Evolutionary conservation across 2,329 filamentous ascomycete species (phyloP), one percentile per base, ranked within the genome.

Genomic region (Aspergillus quadricinctus): DNA sequence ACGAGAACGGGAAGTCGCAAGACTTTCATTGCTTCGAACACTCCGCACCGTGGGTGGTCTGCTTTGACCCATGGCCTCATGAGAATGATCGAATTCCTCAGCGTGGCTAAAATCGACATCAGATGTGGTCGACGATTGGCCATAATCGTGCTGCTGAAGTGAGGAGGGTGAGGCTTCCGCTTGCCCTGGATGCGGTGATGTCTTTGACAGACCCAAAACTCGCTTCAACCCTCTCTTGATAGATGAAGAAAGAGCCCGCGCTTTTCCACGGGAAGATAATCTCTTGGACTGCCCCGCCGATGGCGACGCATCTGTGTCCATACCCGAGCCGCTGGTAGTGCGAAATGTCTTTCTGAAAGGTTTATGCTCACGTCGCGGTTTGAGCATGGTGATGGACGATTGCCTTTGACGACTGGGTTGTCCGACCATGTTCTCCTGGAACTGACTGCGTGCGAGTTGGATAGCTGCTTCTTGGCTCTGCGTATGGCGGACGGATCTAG

Each of bases 141-240:
- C 37, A n/a, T 52, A 40, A 4, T 28, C 27, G 31, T 29, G 46
- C 41, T 54, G 49, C 66, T 62, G 51, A 56, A 53, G 48, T 56
- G 58, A 50, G 53, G 60, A 64, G 40, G 66, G 61, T 7, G 66
- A 57, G 49, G 63, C 65, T 49, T 68, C 66, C 10, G 52, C 61
- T 23, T 65, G 63, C n/a, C 61, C 27, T 1, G 57, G 59, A 14
- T 57, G 57, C 23, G 65, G 63, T 10, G 43, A 23, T 4, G 63
- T 50, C 31, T 63, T 69, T 10, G 71, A 69, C 27, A 72, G 59
- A 1, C 75, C 70, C 56, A 80, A 72, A 2, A 77, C 72, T 37
- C 69, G 68, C 49, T 70, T 75, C 41, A 80, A 57, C 4, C 73
- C 68, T 41, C 71, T 73, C 56, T 76, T 78, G 35, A 80, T 69